Percentiles rank a stretch among this genome's conserved stretches.
These are phyloP conservation scores for Lipomyces lipofer DNA, from an alignment of 805 yeast species.

Conservation along the genomic window DNA sequence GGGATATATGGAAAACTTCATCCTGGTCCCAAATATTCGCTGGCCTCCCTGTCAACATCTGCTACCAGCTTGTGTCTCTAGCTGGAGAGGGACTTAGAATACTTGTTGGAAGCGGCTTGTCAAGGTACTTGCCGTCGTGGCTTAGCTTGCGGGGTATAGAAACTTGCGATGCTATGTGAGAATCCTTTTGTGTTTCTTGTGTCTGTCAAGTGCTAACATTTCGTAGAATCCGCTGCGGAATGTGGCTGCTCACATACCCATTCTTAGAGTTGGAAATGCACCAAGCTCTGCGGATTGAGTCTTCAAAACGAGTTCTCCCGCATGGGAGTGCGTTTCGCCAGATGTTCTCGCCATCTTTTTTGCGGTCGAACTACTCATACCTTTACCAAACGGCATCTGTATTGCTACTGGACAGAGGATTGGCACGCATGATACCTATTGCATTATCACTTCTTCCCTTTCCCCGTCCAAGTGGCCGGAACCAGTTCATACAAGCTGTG, in stretches of 20 bases:
- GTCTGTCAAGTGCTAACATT: neutral
- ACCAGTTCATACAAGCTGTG: neutral
- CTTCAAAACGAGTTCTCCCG: neutral
- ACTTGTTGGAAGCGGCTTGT: neutral
- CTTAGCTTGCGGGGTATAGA: neutral
- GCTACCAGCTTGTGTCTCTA: neutral
- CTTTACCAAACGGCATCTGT: neutral
- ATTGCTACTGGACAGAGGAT: neutral
- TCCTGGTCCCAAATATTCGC: neutral
- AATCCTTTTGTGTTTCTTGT: no score
- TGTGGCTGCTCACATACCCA: constrained; percentile 1
- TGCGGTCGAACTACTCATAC: neutral
- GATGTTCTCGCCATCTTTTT: neutral
- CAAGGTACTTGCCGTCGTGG: neutral
- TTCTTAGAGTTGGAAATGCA: neutral
- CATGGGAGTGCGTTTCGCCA: neutral
- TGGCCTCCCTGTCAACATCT: neutral
- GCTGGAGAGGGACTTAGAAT: neutral
- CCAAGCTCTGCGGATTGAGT: neutral
- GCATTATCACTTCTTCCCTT: neutral
- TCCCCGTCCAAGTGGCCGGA: neutral
- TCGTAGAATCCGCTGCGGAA: neutral
- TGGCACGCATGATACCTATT: neutral
- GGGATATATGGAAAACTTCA: neutral
- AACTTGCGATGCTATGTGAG: neutral